These are phyloP conservation scores for Candida manassasensis DNA, from an alignment of 805 yeast species.

Conservation along the genomic window DNA sequence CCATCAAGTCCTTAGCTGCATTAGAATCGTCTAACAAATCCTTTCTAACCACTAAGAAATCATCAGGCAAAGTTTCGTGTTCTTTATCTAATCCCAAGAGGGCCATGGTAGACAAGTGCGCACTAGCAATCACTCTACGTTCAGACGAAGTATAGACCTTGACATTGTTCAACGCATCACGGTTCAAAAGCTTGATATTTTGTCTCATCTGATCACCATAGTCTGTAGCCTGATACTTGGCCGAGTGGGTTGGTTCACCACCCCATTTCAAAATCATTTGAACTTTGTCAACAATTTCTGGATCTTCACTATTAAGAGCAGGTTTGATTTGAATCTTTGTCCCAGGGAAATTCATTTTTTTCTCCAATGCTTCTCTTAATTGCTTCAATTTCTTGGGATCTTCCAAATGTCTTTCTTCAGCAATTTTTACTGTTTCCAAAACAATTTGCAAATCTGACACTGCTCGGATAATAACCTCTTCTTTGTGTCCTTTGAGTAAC, in stretches of 20 bases:
- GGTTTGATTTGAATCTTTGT: constrained; percentile 96
- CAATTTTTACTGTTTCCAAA: constrained; percentile 75
- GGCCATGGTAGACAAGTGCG: constrained; percentile 80
- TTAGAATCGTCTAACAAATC: constrained; percentile 93
- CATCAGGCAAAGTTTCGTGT: constrained; percentile 55
- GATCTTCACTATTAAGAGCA: constrained; percentile 53
- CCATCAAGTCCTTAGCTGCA: constrained; percentile 98
- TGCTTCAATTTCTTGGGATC: constrained; percentile 74
- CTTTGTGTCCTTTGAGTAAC: constrained; percentile 86
- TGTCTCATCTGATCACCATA: constrained; percentile 95
- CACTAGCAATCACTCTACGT: constrained; percentile 89
- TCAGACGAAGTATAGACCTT: constrained; percentile 89
- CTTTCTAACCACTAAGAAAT: constrained; percentile 75
- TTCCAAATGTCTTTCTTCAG: constrained; percentile 74
- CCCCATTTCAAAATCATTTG: constrained; percentile 98
- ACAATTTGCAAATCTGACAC: constrained; percentile 83
- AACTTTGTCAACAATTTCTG: constrained; percentile 81
- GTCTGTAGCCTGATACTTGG: constrained; percentile 89
- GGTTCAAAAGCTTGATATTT: constrained; percentile 80
- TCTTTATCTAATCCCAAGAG: constrained; percentile 60
- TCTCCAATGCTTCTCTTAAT: constrained; percentile 76
- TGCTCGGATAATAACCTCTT: constrained; percentile 92
- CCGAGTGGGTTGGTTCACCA: constrained; percentile 98
- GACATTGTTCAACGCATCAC: constrained; percentile 78
- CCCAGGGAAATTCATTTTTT: constrained; percentile 88